Base-by-base conservation (phyloP, 257 asterid genomes). In the Eucommia ulmoides region DNA sequence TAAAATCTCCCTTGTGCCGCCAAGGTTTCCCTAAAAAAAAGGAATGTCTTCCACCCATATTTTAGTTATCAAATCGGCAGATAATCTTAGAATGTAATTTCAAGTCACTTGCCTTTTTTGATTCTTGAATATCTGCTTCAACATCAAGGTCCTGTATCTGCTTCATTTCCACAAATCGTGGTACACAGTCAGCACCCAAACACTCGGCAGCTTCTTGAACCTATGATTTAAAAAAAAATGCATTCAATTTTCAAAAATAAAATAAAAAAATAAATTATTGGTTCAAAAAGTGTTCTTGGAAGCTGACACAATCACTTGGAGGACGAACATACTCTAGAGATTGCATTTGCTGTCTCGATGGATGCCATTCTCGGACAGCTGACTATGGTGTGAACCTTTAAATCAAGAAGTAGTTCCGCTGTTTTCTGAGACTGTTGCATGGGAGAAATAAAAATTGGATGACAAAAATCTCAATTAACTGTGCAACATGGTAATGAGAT, bases 201-300 rank as follows among this genome's bases (percentile, higher is more conserved):
- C 92, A 81, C 61, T 84, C 89, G 20, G 96, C 97, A 50, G 97
- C 96, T 67, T 84, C 94, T 85, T 82, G 97, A 60, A 89, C 81
- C 96, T 88, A 68, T 26, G 54, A 57, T 42, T 7, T 16, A 26
- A 29, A 18, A 12, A 24, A 49, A 41, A 22, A 23, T 24, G 21
- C 19, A 15, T 45, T 51, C 21, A 10, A 17, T 35, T 17, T 20
- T 24, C 19, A 1, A 18, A 51, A n/a, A 29, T 7, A 55, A 4
- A 19, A 24, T 26, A 26, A 18, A n/a, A n/a, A n/a, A n/a, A n/a
- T n/a, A n/a, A n/a, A n/a, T n/a, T n/a, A n/a, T n/a, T n/a, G n/a
- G n/a, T n/a, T n/a, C n/a, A n/a, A n/a, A n/a, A n/a, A n/a, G n/a
- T n/a, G n/a, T n/a, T n/a, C n/a, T n/a, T n/a, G n/a, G n/a, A n/a